These are phyloP conservation scores for Exophiala sp. DNA, from an alignment of 2,329 filamentous ascomycete species.

Conservation along the genomic window DNA sequence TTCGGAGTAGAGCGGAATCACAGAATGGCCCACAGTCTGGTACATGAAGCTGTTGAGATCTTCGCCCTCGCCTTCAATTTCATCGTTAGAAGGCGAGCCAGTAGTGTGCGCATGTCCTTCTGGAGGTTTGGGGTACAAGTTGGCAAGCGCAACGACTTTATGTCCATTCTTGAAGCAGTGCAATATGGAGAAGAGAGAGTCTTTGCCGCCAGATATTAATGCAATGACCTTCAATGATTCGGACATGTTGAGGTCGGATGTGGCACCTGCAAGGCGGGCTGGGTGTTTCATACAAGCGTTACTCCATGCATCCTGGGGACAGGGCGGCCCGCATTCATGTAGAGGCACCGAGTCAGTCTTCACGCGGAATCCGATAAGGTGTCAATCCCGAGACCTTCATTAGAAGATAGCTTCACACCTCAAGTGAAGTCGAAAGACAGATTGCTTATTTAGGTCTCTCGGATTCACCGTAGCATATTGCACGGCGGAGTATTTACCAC, in stretches of 20 bases:
- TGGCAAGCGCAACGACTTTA: constrained; percentile 79
- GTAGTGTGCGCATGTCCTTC: constrained; percentile 27
- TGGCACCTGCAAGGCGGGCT: no score
- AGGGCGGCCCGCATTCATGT: no score
- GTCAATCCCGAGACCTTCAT: no score
- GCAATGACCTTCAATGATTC: constrained; percentile 70
- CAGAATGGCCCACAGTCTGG: constrained; percentile 86
- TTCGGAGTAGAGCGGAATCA: constrained; percentile 78
- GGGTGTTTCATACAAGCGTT: no score
- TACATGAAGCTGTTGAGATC: constrained; percentile 99
- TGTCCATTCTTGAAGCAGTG: constrained; percentile 88
- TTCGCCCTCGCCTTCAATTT: constrained; percentile 41
- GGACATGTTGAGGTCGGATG: background rate
- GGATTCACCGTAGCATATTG: no score
- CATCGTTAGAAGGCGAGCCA: background rate
- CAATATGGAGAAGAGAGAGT: constrained; percentile 89
- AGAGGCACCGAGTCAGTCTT: no score
- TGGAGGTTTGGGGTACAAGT: constrained; percentile 64
- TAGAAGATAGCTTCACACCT: no score
- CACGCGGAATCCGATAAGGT: no score
- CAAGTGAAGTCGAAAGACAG: no score
- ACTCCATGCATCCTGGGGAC: no score
- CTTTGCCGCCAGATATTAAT: constrained; percentile 92
- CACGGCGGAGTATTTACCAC: no score
- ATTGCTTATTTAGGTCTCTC: no score